Conservation (phyloP, 2,329 filamentous ascomycete species). For the Aspergillus persii region DNA sequence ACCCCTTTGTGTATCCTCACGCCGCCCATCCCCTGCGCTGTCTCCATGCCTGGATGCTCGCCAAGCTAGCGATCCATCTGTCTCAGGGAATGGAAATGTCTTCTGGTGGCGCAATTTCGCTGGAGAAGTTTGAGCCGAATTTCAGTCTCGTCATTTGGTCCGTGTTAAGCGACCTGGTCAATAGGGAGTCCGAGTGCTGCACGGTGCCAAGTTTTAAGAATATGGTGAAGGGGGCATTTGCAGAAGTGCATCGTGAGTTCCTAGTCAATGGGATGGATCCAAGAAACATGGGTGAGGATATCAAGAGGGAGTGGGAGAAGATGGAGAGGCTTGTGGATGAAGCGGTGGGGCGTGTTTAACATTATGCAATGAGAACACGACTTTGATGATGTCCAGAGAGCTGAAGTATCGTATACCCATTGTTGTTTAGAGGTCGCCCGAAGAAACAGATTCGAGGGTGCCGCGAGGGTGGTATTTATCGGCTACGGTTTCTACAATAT, state of each 20-base stretch:
- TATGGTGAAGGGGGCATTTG: constrained; percentile 25
- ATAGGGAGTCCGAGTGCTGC: constrained; percentile 23
- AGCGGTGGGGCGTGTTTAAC: constrained; percentile 20
- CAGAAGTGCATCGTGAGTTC: constrained; percentile 28
- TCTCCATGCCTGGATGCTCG: constrained; percentile 43
- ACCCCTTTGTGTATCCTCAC: constrained; percentile 52
- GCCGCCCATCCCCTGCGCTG: constrained; percentile 55
- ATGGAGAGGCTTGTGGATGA: constrained; percentile 38
- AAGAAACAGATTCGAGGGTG: background rate
- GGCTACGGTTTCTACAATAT: background rate
- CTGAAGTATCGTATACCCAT: no score
- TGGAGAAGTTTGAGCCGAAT: constrained; percentile 27
- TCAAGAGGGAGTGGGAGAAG: constrained; percentile 49
- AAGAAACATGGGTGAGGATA: constrained; percentile 18
- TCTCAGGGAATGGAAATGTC: constrained; percentile 24
- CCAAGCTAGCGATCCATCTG: constrained; percentile 28
- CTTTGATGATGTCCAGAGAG: no score
- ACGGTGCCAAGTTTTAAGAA: constrained; percentile 31
- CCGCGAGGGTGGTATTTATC: no score
- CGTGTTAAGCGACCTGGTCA: constrained; percentile 29
- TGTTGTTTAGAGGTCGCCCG: background rate
- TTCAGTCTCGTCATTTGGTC: constrained; percentile 35
- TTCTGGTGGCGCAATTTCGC: constrained; percentile 7
- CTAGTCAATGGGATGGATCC: constrained; percentile 26
- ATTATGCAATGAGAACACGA: background rate